These are phyloP conservation scores for Crithidia fasciculata DNA, from an alignment of 208 protist genomes.

Conservation along the genomic window DNA sequence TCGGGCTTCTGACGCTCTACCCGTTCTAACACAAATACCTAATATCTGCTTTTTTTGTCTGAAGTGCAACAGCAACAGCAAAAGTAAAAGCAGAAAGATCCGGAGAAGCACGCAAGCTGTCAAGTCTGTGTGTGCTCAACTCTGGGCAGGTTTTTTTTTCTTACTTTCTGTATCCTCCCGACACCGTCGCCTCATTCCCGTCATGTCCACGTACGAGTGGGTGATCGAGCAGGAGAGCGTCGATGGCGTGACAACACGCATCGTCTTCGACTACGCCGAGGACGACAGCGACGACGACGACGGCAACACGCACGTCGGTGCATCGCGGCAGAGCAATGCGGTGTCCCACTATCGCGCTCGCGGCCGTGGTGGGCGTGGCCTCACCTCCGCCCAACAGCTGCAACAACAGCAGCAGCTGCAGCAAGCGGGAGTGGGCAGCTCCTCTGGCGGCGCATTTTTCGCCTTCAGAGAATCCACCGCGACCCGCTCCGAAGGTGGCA, in stretches of 20 bases:
- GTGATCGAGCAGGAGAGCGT: slow-evolving; percentile 46
- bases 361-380: neutral
- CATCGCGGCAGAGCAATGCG: neutral
- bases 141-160: neutral
- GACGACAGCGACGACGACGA: neutral
- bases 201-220: slow-evolving; percentile 47
- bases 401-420: neutral
- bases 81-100: too few species aligned
- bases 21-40: too few species aligned
- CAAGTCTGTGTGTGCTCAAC: too few species aligned
- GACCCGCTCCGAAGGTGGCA: slow-evolving; percentile 39
- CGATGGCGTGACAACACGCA: slow-evolving; percentile 40
- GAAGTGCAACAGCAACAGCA: too few species aligned
- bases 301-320: neutral
- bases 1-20: too few species aligned
- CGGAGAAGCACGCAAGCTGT: too few species aligned
- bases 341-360: neutral
- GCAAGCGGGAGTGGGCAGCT: neutral
- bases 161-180: neutral
- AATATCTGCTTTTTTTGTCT: too few species aligned
- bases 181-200: neutral
- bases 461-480: slow-evolving; percentile 1
- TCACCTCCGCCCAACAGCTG: neutral
- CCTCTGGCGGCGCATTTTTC: neutral
- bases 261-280: slow-evolving; percentile 40